These are phyloP conservation scores for Globisporangium spiculum DNA, from an alignment of 352 stramenopile species.

Conservation along the genomic window DNA sequence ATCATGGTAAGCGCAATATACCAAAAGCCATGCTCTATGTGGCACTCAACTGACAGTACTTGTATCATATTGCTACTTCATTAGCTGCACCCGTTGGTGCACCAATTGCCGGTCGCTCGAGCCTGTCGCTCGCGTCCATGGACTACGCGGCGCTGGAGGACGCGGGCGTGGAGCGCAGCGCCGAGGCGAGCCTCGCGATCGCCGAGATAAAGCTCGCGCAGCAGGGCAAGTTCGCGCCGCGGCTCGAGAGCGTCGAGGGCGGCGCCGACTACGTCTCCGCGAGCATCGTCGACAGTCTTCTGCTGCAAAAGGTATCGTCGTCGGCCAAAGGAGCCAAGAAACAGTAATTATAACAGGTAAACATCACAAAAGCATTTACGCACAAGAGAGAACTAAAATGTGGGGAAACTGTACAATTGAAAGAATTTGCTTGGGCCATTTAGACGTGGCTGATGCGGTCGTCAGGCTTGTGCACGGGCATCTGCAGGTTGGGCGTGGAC, in stretches of 20 bases:
- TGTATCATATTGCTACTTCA: too few species aligned
- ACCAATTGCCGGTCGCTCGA: slow-evolving; percentile 22
- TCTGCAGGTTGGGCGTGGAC: slow-evolving; percentile 3
- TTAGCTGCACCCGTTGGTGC: background rate
- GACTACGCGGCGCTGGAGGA: slow-evolving; percentile 20
- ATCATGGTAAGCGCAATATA: background rate
- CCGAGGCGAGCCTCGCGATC: slow-evolving; percentile 54
- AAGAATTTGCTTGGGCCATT: too few species aligned
- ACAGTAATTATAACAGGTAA: background rate
- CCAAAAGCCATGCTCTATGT: too few species aligned
- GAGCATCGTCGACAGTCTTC: slow-evolving; percentile 75
- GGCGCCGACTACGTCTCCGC: slow-evolving; percentile 79
- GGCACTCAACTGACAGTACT: too few species aligned
- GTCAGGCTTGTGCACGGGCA: slow-evolving; percentile 5
- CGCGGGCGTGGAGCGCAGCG: slow-evolving; percentile 17
- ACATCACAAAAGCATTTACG: background rate
- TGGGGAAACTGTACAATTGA: background rate
- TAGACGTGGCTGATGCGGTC: slow-evolving; percentile 16
- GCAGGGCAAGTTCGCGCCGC: slow-evolving; percentile 44
- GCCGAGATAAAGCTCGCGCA: slow-evolving; percentile 61
- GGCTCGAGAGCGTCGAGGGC: slow-evolving; percentile 67
- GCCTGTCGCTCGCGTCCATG: slow-evolving; percentile 38
- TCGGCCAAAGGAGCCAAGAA: background rate
- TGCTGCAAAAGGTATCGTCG: slow-evolving; percentile 42
- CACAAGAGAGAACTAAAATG: background rate